phyloP scores from a whole-genome alignment of 176 grass and related monocot species.

The Themeda triandra region DNA sequence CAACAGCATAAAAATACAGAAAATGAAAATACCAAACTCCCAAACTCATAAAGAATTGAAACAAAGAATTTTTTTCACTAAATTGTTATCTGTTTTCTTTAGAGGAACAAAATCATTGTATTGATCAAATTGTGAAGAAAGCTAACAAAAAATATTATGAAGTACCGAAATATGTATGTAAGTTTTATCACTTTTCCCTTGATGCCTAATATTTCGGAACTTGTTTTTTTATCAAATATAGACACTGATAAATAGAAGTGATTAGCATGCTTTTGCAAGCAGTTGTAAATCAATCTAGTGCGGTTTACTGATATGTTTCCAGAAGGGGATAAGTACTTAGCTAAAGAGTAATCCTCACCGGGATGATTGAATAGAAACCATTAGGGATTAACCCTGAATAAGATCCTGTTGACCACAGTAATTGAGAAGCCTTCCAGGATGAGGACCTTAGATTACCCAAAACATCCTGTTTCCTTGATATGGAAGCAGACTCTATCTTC shows the following conservation, averaged over 20 bases:
- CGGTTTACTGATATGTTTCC: not conserved
- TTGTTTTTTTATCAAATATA: conserved; percentile 18
- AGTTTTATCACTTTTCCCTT: not conserved
- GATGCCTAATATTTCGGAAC: conserved; percentile 18
- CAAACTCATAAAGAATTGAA: conserved; percentile 14
- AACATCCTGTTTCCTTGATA: conserved; percentile 57
- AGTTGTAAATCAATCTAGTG: conserved; percentile 7
- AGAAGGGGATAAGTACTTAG: not conserved
- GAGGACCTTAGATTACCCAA: conserved; percentile 45
- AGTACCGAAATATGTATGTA: not conserved
- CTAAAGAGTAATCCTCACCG: conserved; percentile 51
- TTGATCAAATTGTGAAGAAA: conserved; percentile 16
- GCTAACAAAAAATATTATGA: not conserved
- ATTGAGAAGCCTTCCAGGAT: conserved; percentile 78
- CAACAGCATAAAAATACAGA: not conserved
- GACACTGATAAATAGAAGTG: not conserved
- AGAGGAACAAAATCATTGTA: not conserved
- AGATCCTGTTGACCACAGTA: conserved; percentile 84
- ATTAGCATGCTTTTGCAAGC: not conserved
- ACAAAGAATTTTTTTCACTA: not conserved
- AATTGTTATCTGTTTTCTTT: not conserved
- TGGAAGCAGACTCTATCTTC: conserved; percentile 78
- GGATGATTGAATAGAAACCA: conserved; percentile 97
- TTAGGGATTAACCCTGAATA: conserved; percentile 85
- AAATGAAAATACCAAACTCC: conserved; percentile 9